Percentiles rank a stretch among this genome's conserved stretches.
Conservation (phyloP, 2,329 filamentous ascomycete genomes). For the Aspergillus pseudoviridinutans region DNA sequence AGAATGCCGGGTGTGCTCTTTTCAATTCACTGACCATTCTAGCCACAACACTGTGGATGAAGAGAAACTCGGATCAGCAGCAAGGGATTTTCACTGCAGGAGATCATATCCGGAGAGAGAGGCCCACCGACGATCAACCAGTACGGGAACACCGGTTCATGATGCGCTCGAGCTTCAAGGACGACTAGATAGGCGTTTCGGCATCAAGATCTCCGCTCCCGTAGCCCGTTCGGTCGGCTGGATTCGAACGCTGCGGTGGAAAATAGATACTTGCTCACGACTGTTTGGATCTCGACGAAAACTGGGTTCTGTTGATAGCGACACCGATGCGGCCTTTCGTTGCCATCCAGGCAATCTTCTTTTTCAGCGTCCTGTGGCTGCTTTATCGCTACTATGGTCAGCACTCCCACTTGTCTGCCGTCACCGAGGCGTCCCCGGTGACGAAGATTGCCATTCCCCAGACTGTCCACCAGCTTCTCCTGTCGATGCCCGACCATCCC, state of each 20-base stretch:
- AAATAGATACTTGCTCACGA: background rate
- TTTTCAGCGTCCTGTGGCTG: background rate
- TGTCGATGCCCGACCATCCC: background rate
- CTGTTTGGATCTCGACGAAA: background rate
- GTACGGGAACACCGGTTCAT: background rate
- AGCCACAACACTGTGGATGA: background rate
- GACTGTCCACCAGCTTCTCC: slow-evolving; percentile 2
- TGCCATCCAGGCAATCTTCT: background rate
- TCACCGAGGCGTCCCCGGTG: background rate
- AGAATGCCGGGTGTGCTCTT: background rate
- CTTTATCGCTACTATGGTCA: background rate
- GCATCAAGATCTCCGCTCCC: background rate
- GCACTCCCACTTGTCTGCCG: background rate
- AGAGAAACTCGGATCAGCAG: background rate
- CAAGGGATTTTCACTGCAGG: background rate
- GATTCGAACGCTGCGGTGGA: background rate
- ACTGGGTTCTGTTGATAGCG: background rate
- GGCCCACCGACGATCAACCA: background rate
- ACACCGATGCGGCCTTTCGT: slow-evolving; percentile 19
- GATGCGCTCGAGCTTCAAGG: background rate
- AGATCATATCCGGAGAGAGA: background rate
- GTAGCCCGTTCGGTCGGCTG: background rate
- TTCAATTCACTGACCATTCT: background rate
- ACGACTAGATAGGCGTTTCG: background rate
- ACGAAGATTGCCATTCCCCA: background rate